Evolutionary conservation across 148 eudicot genomes (phyloP).

Genomic region (Amaranthus cruentus): DNA sequence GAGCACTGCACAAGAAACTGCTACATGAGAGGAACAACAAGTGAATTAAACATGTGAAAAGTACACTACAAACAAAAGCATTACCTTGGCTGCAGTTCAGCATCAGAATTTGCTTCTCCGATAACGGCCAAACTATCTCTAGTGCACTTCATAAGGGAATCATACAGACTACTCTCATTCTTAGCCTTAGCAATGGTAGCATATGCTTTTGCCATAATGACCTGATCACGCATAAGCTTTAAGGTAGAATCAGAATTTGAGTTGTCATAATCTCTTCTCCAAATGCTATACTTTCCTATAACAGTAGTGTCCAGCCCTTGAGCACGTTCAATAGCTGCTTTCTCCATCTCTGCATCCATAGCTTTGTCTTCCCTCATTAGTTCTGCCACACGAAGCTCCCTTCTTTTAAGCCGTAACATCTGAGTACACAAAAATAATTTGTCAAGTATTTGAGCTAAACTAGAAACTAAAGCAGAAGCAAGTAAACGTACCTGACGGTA

Average conservation of each 20-base stretch:
- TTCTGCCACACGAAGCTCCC: constrained; percentile 64
- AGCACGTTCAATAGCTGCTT: constrained; percentile 78
- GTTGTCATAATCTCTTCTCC: constrained; percentile 88
- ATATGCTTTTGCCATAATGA: constrained; percentile 96
- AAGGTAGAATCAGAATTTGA: constrained; percentile 90
- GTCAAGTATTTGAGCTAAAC: constrained; percentile 6
- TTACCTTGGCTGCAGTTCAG: constrained; percentile 80
- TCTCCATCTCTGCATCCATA: constrained; percentile 60
- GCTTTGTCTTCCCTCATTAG: constrained; percentile 63
- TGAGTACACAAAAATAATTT: constrained; percentile 24
- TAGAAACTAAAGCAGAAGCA: constrained; percentile 2
- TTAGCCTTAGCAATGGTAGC: constrained; percentile 84
- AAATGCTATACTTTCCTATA: constrained; percentile 80
- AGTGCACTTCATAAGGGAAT: constrained; percentile 61
- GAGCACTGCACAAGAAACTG: constrained; percentile 48
- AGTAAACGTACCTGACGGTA: constrained; percentile 54
- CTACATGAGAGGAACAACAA: constrained; percentile 1
- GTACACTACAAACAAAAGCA: constrained; percentile 9
- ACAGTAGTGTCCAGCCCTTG: constrained; percentile 64
- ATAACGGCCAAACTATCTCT: constrained; percentile 56
- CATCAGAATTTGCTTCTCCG: constrained; percentile 80
- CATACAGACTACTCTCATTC: constrained; percentile 59
- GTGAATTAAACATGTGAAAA: constrained; percentile 18
- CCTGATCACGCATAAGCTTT: constrained; percentile 94
- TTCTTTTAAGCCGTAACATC: constrained; percentile 67